Conservation (phyloP, 148 eudicot species). For the Chenopodium formosanum region DNA sequence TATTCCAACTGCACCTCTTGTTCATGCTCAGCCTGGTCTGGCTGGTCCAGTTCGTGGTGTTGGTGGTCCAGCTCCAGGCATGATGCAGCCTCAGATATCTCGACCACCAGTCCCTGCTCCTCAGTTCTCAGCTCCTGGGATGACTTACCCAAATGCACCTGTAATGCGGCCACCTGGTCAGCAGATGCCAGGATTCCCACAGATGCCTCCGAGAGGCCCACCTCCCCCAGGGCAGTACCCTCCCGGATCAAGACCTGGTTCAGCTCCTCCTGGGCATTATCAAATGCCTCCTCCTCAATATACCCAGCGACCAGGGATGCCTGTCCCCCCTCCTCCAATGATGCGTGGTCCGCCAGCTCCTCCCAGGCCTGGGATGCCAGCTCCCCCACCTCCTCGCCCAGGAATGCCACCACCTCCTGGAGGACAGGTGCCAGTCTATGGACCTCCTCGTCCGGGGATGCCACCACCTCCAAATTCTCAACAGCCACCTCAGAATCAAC, state of each 20-base stretch:
- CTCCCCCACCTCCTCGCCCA: slow-evolving; percentile 37
- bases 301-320: slow-evolving; percentile 47
- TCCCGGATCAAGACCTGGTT: slow-evolving; percentile 43
- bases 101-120: slow-evolving; percentile 58
- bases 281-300: slow-evolving; percentile 44
- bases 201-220: slow-evolving; percentile 34
- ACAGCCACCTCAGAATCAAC: slow-evolving; percentile 45
- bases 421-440: slow-evolving; percentile 35
- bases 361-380: slow-evolving; percentile 44
- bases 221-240: slow-evolving; percentile 51
- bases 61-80: slow-evolving; percentile 87
- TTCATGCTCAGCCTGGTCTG: slow-evolving; percentile 79
- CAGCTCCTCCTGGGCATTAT: slow-evolving; percentile 34
- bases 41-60: slow-evolving; percentile 90
- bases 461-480: slow-evolving; percentile 22
- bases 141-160: slow-evolving; percentile 50
- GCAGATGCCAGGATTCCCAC: slow-evolving; percentile 40
- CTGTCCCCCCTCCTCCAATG: slow-evolving; percentile 39
- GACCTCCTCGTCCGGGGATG: slow-evolving; percentile 30
- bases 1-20: slow-evolving; percentile 49
- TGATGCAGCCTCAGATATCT: slow-evolving; percentile 98
- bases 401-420: slow-evolving; percentile 53
- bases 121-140: slow-evolving; percentile 39
- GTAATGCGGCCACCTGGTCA: slow-evolving; percentile 64
- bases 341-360: slow-evolving; percentile 56